phyloP scores from a whole-genome alignment of 2,329 filamentous ascomycete species.

The Diplodia intermedia region DNA sequence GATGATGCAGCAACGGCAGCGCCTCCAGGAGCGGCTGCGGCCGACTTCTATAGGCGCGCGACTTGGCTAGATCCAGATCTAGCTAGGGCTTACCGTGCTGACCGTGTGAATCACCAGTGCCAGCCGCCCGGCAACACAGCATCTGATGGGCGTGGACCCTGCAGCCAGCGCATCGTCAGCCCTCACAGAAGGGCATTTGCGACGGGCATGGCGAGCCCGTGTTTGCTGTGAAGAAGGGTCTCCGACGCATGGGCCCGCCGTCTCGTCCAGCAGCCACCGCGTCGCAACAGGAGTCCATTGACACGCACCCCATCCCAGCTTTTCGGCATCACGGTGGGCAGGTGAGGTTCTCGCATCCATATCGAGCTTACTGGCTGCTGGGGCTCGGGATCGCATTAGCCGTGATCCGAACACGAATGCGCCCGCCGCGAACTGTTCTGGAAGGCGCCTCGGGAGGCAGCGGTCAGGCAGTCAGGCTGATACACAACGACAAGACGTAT shows the following conservation, averaged over 20 bases:
- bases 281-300: background rate
- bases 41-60: conserved; percentile 1
- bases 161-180: conserved; percentile 7
- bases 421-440: conserved; percentile 2
- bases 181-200: no score
- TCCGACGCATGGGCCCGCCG: background rate
- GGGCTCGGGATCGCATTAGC: conserved; percentile 8
- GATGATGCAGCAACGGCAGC: background rate
- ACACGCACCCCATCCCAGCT: background rate
- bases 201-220: background rate
- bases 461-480: background rate
- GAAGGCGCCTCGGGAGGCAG: conserved; percentile 19
- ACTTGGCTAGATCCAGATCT: background rate
- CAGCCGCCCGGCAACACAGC: background rate
- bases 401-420: conserved; percentile 24
- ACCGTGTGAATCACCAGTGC: background rate
- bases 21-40: conserved; percentile 1
- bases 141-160: conserved; percentile 18
- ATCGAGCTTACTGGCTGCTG: background rate
- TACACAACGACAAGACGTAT: no score
- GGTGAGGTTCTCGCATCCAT: conserved; percentile 2
- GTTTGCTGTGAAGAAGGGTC: background rate
- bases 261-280: conserved; percentile 1
- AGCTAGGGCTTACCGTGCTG: conserved; percentile 24
- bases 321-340: conserved; percentile 9